Percentiles rank a stretch among this genome's conserved stretches.
These are phyloP conservation scores for Avena atlantica DNA, from an alignment of 176 grass and related monocot species.

Conservation along the genomic window DNA sequence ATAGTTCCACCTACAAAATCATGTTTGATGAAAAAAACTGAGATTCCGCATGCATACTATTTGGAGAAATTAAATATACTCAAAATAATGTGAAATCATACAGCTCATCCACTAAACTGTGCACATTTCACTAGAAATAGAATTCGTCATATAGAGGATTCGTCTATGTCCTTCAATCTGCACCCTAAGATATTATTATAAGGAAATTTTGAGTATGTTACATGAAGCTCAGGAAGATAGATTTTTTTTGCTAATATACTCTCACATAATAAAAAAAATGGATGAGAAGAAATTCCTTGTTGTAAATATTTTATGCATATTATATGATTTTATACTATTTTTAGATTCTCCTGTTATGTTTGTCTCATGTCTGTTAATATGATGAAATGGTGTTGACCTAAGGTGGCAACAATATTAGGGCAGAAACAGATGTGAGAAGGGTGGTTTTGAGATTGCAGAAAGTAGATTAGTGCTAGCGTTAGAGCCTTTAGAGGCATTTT, in stretches of 20 bases:
- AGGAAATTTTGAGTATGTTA: background rate
- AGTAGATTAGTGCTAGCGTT: background rate
- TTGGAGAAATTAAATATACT: background rate
- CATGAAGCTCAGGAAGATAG: background rate
- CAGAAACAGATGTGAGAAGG: background rate
- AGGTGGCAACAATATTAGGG: background rate
- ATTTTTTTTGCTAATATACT: background rate
- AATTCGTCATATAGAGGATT: background rate
- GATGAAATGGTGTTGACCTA: no score
- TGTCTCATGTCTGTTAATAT: background rate
- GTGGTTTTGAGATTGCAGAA: background rate
- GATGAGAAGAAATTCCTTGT: no score
- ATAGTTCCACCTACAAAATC: slow-evolving; percentile 56
- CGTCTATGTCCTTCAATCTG: background rate
- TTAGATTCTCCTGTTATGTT: background rate
- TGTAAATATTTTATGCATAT: no score
- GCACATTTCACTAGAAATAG: background rate
- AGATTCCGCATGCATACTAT: background rate
- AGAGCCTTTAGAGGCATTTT: background rate
- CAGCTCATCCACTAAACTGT: background rate
- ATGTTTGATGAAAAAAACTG: background rate
- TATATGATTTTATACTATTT: background rate
- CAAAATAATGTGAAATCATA: background rate
- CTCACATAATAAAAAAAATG: background rate
- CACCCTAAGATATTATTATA: background rate